Evolutionary conservation across 1,284 basidiomycete genomes (phyloP), one percentile per base, ranked within the genome.

Genomic region (Ceratobasidium theobromae): DNA sequence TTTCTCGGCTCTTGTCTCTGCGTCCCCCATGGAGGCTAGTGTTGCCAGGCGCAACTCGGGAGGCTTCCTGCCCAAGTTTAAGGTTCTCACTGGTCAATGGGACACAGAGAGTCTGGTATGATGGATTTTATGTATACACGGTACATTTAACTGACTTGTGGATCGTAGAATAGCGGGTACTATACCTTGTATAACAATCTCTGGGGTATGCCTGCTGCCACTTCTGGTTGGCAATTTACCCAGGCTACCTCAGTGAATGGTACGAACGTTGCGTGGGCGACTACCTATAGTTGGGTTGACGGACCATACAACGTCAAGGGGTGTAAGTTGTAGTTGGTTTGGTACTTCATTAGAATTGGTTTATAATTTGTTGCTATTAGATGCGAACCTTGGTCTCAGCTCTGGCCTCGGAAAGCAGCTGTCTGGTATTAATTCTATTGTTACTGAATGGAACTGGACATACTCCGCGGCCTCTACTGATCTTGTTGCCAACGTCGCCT

Each of bases 401-500:
- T 46, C 23, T 4, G 67, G 67, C 40, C 60, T 77, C 11, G 74
- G 73, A 9, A 75, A 78, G 69, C 67, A 68, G 27, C 38, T 78
- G 18, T 71, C 74, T 1, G 70, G 73, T 1, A 77, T 77, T 69
- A 49, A 43, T 12, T 75, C 75, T 1, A 77, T 77, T 43, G 76
- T 76, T 0, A 72, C 74, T 1, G 69, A 66, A 11, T 78, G 76
- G 76, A 67, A 69, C 28, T 78, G 76, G 76, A 72, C 72, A 5
- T 78, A 77, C 68, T 70, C 71, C 6, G 72, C 72, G 3, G 74
- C 75, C 1, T 77, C 76, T 14, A 75, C 75, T 14, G 68, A 70
- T 40, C 73, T 78, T 30, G 75, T 77, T 21, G 75, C 76, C 8
- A 75, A 78, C 64, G 77, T 78, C 3, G 76, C 76, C 4, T 77